Base-by-base conservation (phyloP, 2,329 filamentous ascomycete species). In the Neofusicoccum kwambonambiense region DNA sequence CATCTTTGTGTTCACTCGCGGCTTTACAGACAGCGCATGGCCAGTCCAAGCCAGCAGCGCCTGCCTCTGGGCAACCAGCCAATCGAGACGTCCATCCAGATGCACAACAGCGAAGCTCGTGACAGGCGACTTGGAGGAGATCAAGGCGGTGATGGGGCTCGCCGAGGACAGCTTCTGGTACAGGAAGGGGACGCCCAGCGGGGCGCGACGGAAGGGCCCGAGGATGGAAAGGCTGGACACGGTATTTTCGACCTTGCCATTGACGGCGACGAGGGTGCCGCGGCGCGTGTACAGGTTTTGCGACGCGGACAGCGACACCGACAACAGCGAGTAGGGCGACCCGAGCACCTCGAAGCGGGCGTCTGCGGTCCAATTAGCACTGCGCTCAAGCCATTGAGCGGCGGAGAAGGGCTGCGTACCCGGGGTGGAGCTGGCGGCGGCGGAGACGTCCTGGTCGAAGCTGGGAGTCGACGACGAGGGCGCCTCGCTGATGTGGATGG, bases 31-130 rank as follows among this genome's bases (percentile, higher is more conserved):
- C 63, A 99, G 83, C 0, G 92, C 93, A 75, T 96, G 91, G 34
- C 95, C 95, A 0, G 94, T 97, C 95, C 95, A 99, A 63, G 95
- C 95, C n/a, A 98, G 83, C 62, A 99, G 83, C 1, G 93, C 93
- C 69, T 91, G 90, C 67, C 92, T 86, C 76, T 98, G 93, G 6
- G 92, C 86, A 8, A 99, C 82, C 83, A 97, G 91, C 94, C 95
- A 99, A 79, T 99, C 95, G 65, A 93, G 89, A 4, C 93, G 92
- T 65, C 95, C 95, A 80, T 99, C 93, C 58, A 99, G 86, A 75
- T 94, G 90, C 31, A 99, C 84, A 7, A 96, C 87, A 12, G 91
- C 89, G 70, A 99, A 93, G 5, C 93, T 93, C 0, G 93, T 95
- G 61, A 90, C 88, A 4, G 92, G 88, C 4, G 92, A 92, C 76